phyloP scores from a whole-genome alignment of 768 basidiomycete genomes.

The Mycena vulgaris region DNA sequence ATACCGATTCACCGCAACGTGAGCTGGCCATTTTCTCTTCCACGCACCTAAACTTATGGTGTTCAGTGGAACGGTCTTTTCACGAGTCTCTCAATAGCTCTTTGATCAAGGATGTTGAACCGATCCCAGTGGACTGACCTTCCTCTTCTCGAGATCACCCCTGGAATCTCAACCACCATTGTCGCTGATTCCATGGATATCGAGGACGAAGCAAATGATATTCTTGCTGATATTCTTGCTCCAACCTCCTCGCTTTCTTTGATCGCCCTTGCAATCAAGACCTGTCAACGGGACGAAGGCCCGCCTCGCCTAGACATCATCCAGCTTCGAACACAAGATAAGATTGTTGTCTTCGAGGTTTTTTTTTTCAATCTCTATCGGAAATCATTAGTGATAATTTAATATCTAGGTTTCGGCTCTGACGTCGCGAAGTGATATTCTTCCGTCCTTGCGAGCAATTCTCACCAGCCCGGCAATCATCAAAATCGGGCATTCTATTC shows the following conservation, averaged over 20 bases:
- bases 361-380: background rate
- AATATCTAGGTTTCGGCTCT: background rate
- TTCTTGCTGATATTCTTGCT: background rate
- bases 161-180: background rate
- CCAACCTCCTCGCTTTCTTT: background rate
- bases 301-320: background rate
- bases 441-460: too few relatives aligned
- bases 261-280: background rate
- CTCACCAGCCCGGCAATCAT: too few relatives aligned
- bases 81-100: constrained; percentile 3
- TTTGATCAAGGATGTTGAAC: background rate
- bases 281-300: background rate
- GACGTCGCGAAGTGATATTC: too few relatives aligned
- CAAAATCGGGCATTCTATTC: too few relatives aligned
- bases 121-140: background rate
- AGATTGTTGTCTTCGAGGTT: background rate
- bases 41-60: too few relatives aligned
- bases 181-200: background rate
- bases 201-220: background rate
- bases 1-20: constrained; percentile 5
- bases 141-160: background rate
- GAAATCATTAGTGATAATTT: background rate
- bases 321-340: background rate
- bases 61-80: background rate
- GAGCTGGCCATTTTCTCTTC: background rate